Percentiles rank a stretch among this genome's conserved stretches.
phyloP scores from a whole-genome alignment of 192 early-diverging fungal genomes.

The Phlyctochytrium bullatum region DNA sequence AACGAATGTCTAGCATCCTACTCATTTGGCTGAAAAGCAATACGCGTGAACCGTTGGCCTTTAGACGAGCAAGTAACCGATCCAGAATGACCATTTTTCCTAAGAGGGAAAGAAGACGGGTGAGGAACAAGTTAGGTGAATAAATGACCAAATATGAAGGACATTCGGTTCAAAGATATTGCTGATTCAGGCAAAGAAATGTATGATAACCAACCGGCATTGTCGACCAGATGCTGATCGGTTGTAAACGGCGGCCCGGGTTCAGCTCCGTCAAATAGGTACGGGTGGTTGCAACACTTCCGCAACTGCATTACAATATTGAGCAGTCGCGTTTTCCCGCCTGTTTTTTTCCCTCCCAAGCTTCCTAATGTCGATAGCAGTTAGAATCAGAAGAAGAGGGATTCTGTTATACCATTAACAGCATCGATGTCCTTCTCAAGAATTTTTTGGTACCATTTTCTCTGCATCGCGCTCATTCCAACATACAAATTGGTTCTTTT shows the following conservation, averaged over 20 bases:
- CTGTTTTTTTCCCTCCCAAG: conserved; percentile 58
- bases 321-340: conserved; percentile 85
- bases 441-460: conserved; percentile 92
- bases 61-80: conserved; percentile 75
- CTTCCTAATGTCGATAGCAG: conserved; percentile 17
- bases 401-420: conserved; percentile 82
- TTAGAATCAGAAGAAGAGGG: not conserved
- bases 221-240: conserved; percentile 91
- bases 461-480: conserved; percentile 91
- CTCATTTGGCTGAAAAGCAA: conserved; percentile 99
- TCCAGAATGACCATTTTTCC: conserved; percentile 95
- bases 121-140: conserved; percentile 6
- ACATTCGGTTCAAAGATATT: not conserved
- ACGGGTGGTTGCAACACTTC: conserved; percentile 84
- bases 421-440: conserved; percentile 97
- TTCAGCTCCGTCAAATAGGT: conserved; percentile 88
- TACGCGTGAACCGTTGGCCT: conserved; percentile 89
- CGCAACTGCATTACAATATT: conserved; percentile 97
- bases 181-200: not conserved
- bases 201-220: conserved; percentile 65
- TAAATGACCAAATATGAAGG: not conserved
- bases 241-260: conserved; percentile 93
- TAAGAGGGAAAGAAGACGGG: conserved; percentile 14
- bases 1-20: conserved; percentile 88
- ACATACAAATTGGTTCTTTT: conserved; percentile 90